phyloP scores from a whole-genome alignment of 495 filamentous ascomycete genomes.

The Penicillium robsamsonii region DNA sequence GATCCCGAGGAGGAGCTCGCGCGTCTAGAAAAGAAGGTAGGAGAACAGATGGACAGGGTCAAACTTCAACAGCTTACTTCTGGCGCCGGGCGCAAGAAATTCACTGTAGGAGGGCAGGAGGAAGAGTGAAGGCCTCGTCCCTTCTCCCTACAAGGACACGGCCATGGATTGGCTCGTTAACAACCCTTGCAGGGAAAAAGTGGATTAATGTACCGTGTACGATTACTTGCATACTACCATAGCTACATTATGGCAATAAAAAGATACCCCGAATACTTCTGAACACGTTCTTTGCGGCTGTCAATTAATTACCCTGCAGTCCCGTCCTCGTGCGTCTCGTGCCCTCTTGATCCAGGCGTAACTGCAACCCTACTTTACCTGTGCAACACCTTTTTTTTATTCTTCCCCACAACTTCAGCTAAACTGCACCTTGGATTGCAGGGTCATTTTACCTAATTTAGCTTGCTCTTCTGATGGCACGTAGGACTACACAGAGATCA shows the following conservation, averaged over 20 bases:
- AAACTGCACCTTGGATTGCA: constrained; percentile 22
- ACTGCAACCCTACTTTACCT: constrained; percentile 20
- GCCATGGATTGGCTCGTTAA: constrained; percentile 22
- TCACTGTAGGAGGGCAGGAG: constrained; percentile 73
- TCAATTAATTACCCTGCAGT: constrained; percentile 38
- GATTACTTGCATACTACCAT: constrained; percentile 30
- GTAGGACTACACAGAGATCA: constrained; percentile 15
- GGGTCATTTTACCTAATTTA: constrained; percentile 16
- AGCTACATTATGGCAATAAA: constrained; percentile 14
- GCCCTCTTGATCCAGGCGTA: constrained; percentile 22
- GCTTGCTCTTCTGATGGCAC: constrained; percentile 11
- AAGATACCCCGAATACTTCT: constrained; percentile 29
- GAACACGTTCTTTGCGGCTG: constrained; percentile 44
- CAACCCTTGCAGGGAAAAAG: constrained; percentile 40
- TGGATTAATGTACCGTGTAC: constrained; percentile 28
- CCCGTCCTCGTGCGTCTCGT: constrained; percentile 27
- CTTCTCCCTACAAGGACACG: constrained; percentile 38
- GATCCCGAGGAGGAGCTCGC: constrained; percentile 95
- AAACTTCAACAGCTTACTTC: constrained; percentile 77
- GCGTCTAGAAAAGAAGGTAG: constrained; percentile 93
- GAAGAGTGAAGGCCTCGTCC: constrained; percentile 53
- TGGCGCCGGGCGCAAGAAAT: constrained; percentile 78
- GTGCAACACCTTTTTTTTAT: constrained; percentile 12
- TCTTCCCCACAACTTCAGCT: constrained; percentile 14
- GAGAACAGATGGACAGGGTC: constrained; percentile 81